Conservation (phyloP, 108 stramenopile genomes). For the Asterionellopsis glacialis region DNA sequence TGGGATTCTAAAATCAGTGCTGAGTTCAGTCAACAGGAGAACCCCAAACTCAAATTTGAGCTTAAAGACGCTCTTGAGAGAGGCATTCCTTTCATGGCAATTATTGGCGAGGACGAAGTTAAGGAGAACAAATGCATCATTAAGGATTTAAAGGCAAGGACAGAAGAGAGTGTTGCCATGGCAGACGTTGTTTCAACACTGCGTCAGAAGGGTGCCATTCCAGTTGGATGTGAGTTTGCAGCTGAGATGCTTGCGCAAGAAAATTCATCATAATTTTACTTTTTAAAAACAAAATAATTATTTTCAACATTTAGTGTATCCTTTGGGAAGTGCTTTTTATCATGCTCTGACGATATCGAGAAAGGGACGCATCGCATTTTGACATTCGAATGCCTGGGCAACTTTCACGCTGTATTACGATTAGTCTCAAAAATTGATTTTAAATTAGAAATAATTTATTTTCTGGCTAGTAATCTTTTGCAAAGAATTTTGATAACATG, state of each 20-base stretch:
- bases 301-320: no score
- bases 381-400: no score
- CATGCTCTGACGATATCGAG: no score
- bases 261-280: no score
- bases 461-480: no score
- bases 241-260: constrained; percentile 15
- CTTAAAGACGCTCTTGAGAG: constrained; percentile 72
- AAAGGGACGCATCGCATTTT: no score
- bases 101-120: constrained; percentile 83
- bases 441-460: no score
- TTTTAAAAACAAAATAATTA: no score
- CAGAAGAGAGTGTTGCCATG: constrained; percentile 55
- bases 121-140: constrained; percentile 77
- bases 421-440: no score
- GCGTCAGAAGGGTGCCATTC: constrained; percentile 53
- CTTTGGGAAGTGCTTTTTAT: no score
- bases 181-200: constrained; percentile 35
- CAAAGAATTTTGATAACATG: no score
- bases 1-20: constrained; percentile 84
- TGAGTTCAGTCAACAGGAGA: constrained; percentile 78
- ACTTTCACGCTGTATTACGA: no score
- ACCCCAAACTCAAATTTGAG: constrained; percentile 84
- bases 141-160: constrained; percentile 68
- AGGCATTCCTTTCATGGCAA: constrained; percentile 84
- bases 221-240: constrained; percentile 63